Conservation (phyloP, 768 basidiomycete species). For the Tricholoma matsutake region DNA sequence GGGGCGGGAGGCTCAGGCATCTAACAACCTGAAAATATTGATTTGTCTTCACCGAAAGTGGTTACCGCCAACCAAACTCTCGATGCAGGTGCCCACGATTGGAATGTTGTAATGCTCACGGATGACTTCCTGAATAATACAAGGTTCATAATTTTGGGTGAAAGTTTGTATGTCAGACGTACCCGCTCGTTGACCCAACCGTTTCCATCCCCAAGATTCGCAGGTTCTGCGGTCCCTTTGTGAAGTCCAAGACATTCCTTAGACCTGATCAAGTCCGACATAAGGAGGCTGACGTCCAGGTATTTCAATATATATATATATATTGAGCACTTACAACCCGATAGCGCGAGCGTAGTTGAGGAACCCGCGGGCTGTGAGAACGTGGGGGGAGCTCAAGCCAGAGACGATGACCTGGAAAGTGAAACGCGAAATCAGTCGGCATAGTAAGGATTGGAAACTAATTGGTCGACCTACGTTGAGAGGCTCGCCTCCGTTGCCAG, state of each 20-base stretch:
- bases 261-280: conserved; percentile 22
- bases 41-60: conserved; percentile 51
- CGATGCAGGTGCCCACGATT: conserved; percentile 66
- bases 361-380: conserved; percentile 46
- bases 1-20: not conserved
- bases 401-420: conserved; percentile 51
- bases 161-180: not conserved
- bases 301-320: not conserved
- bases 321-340: conserved; percentile 43
- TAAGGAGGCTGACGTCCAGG: not conserved
- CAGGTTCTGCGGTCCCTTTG: conserved; percentile 50
- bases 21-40: too few species aligned
- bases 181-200: conserved; percentile 44
- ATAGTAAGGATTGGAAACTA: not conserved
- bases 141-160: not conserved
- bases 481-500: conserved; percentile 23
- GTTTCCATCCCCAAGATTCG: conserved; percentile 69
- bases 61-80: conserved; percentile 66
- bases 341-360: conserved; percentile 51
- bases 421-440: not conserved
- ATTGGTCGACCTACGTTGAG: conserved; percentile 24
- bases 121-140: conserved; percentile 54
- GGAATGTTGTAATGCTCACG: conserved; percentile 66
- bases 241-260: conserved; percentile 68
- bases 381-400: conserved; percentile 43